Evolutionary conservation across 148 eudicot genomes (phyloP), one percentile per base, ranked within the genome.

Genomic region (Rhododendron vialii): DNA sequence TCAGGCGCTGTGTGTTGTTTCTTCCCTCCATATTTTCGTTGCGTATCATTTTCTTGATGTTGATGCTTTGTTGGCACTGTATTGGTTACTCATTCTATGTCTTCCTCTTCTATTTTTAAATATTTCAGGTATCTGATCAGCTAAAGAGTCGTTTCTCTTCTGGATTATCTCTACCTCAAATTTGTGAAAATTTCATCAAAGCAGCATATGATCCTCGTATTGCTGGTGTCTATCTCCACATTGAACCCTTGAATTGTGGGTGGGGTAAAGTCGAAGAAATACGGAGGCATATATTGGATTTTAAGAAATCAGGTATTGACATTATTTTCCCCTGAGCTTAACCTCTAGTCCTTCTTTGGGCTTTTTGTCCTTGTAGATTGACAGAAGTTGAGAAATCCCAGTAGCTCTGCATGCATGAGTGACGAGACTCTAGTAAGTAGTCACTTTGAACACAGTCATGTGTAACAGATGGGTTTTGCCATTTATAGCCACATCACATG

Each of bases 261-360:
- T 96, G 99, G 99, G 99, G 94, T 48, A 96, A 95, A 89, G 89
- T 94, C 41, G 99, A 96, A 91, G 99, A 96, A 88, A 94, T 96
- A 84, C 92, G 95, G 79, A 91, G 99, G 88, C 99, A 96, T 86
- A 92, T 96, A 47, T 83, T 94, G 93, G 93, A 94, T 81, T 96
- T 93, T 78, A 91, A 91, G 85, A 96, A 96, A 90, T 96, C 99
- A 90, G 98, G 99, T 92, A 73, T 38, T 4, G 41, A 82, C 67
- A 41, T 41, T 55, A 22, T 74, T 86, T 79, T 7, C 76, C 28
- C 35, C 47, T 13, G 7, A 20, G 86, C n/a, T 75, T 65, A 75
- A 76, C 8, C 35, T 51, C 51, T 76, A 30, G 26, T 18, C 51
- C 50, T 51, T 73, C 81, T 84, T 28, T 84, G 33, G 71, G 63